These are phyloP conservation scores for Paramecium bursaria DNA, from an alignment of 73 alveolate species.

Conservation along the genomic window DNA sequence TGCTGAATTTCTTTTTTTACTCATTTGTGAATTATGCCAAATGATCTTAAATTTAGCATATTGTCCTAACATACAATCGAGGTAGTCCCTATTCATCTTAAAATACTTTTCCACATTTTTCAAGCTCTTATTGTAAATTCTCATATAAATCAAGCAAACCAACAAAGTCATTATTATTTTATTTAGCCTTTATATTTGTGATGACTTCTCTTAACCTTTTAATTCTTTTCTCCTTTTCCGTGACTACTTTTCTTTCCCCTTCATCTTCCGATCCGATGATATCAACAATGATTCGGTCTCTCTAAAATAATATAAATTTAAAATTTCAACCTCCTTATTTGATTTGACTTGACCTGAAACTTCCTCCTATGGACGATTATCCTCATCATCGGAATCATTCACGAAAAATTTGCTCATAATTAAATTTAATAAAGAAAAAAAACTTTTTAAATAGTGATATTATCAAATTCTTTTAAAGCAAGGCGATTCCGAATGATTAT, in stretches of 20 bases:
- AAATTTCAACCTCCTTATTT: no score
- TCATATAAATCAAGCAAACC: slow-evolving; percentile 12
- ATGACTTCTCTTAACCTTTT: slow-evolving; percentile 20
- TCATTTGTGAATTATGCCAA: slow-evolving; percentile 3
- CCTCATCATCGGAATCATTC: no score
- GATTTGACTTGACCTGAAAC: no score
- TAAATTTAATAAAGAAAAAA: no score
- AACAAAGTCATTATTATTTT: slow-evolving; percentile 21
- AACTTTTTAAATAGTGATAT: no score
- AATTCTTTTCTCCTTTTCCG: slow-evolving; percentile 39
- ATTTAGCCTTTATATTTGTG: slow-evolving; percentile 2
- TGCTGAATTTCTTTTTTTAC: slow-evolving; percentile 42
- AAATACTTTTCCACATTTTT: slow-evolving; percentile 56
- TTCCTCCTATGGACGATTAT: no score
- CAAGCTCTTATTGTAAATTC: slow-evolving; percentile 19
- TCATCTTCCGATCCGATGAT: no score
- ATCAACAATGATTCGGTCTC: no score
- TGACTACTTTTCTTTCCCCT: slow-evolving; percentile 10
- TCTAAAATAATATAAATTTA: no score
- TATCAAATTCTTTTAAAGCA: no score
- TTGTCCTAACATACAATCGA: slow-evolving; percentile 4
- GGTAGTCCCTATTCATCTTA: slow-evolving; percentile 36
- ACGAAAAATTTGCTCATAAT: no score
- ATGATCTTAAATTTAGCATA: neutral
- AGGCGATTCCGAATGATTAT: no score